Evolutionary conservation across 1,284 basidiomycete genomes (phyloP), one percentile per base, ranked within the genome.

Genomic region (Xerocomus cyaneibrunnescens): DNA sequence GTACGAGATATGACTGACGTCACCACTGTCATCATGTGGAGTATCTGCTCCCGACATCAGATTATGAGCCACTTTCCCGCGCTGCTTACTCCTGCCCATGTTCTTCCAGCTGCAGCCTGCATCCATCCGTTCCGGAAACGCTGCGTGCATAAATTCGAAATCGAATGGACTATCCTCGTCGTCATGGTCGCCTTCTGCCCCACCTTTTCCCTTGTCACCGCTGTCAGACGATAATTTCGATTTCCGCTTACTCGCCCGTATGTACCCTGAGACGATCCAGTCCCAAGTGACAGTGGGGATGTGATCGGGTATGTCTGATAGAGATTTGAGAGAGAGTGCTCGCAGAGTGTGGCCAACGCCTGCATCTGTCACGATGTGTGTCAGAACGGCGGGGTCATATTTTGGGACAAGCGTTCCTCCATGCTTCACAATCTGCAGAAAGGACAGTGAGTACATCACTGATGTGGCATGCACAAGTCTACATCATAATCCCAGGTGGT

Each of bases 201-300:
- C 23, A 5, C 43, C 22, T 17, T 49, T 52, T 3, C 36, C 44
- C 21, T 50, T 50, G 1, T 37, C 40, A 12, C 39, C 36, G 22
- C 5, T 30, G 9, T 32, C 48, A 55, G 5, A 30, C 5, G 9
- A 32, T 32, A 22, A 23, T 13, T 54, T 38, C 7, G 35, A 23
- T 42, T 52, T 36, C 25, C 40, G 39, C 30, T 55, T 55, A 25
- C 34, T 52, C 12, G 48, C 51, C 22, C 54, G 55, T 37, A 42
- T 30, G 13, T 56, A 54, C 14, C 62, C 58, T 3, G 68, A 64
- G 5, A 74, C 57, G 13, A 85, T 70, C 85, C 85, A 88, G 10
- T 58, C 59, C 85, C 85, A 87, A 17, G 59, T 78, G 19, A 88
- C 73, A 12, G 79, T 83, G 5, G 83, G 83, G 16, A 88, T 82